Conservation (phyloP, 768 basidiomycete genomes). For the Naganishia vaughanmartiniae region DNA sequence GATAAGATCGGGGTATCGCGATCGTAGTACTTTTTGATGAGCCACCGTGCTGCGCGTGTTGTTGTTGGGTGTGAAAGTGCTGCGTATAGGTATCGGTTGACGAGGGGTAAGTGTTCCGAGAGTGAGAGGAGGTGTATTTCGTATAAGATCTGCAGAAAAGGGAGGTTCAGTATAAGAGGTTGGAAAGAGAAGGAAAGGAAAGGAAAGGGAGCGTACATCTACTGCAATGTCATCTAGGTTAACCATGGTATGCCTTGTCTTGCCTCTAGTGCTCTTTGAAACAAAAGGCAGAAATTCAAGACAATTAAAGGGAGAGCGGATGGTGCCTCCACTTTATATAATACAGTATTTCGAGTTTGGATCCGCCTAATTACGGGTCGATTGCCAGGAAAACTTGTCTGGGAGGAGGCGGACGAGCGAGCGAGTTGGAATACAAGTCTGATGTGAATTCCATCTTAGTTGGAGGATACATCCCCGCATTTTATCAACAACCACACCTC, state of each 20-base stretch:
- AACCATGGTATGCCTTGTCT: neutral
- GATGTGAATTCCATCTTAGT: no score
- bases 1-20: no score
- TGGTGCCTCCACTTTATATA: no score
- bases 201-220: neutral
- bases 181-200: neutral
- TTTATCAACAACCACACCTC: neutral
- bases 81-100: slow-evolving; percentile 59
- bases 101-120: slow-evolving; percentile 64
- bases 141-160: slow-evolving; percentile 65
- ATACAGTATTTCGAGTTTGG: no score
- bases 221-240: neutral
- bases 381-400: neutral
- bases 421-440: neutral
- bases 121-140: slow-evolving; percentile 71
- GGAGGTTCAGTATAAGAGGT: neutral
- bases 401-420: neutral
- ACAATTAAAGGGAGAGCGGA: no score
- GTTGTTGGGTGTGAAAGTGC: slow-evolving; percentile 62
- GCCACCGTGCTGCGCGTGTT: slow-evolving; percentile 66
- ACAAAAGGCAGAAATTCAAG: no score
- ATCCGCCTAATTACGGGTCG: no score
- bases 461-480: neutral
- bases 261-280: no score
- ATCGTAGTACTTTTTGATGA: slow-evolving; percentile 45